Evolutionary conservation across 2,329 filamentous ascomycete genomes (phyloP).

Genomic region (Dryadomyces quercivorus): DNA sequence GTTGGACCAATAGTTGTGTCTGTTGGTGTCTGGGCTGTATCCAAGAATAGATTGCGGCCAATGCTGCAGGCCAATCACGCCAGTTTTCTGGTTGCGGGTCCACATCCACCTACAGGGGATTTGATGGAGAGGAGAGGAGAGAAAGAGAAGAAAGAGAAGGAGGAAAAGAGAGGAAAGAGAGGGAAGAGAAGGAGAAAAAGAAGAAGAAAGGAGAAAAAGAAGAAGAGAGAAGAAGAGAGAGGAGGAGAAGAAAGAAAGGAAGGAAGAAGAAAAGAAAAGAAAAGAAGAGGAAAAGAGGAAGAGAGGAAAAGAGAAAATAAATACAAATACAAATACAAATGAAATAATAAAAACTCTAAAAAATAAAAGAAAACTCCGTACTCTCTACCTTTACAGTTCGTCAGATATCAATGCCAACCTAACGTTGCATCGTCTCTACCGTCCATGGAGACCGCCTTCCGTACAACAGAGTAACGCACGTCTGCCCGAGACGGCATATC

Average conservation of each 20-base stretch:
- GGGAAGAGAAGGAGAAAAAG: background rate
- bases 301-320: background rate
- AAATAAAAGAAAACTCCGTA: no score
- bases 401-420: no score
- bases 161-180: no score
- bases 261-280: background rate
- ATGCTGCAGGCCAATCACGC: background rate
- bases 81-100: background rate
- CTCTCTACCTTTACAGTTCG: no score
- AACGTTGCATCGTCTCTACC: no score
- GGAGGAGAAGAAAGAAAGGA: background rate
- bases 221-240: background rate
- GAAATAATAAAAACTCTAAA: no score
- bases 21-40: background rate
- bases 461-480: no score
- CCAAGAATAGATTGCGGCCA: slow-evolving; percentile 2
- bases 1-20: background rate
- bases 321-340: no score
- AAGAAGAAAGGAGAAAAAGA: background rate
- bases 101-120: background rate
- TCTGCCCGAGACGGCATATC: no score
- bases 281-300: background rate
- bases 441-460: no score
- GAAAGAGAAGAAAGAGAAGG: no score
- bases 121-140: no score